These are phyloP conservation scores for Phytomonas serpens DNA, from an alignment of 208 protist genomes.

Conservation along the genomic window DNA sequence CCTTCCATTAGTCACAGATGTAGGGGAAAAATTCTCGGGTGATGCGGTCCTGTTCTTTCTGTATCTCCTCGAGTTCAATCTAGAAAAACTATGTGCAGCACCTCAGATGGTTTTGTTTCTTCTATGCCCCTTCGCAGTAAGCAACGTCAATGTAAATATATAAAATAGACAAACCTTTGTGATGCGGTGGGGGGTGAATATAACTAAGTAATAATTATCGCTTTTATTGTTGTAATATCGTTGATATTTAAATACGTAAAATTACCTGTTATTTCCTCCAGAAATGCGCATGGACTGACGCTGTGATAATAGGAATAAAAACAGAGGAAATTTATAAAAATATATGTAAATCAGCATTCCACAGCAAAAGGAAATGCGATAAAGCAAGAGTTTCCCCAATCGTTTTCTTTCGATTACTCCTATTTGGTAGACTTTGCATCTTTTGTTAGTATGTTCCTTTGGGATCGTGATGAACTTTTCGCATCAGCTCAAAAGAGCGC, in stretches of 20 bases:
- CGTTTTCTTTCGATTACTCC: not conserved
- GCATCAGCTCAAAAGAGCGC: constrained; percentile 5
- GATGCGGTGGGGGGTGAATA: not conserved
- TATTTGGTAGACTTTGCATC: not conserved
- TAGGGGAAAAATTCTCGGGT: not conserved
- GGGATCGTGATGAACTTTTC: not conserved
- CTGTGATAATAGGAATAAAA: not conserved
- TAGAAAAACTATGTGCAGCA: too few species aligned
- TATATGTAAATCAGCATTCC: not conserved
- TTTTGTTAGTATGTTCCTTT: not conserved
- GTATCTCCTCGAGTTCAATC: not conserved
- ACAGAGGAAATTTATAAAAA: not conserved
- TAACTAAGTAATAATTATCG: not conserved
- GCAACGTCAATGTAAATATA: not conserved
- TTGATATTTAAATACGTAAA: not conserved
- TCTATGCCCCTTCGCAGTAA: not conserved
- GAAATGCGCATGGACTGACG: too few species aligned
- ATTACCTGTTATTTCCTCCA: not conserved
- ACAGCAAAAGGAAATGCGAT: not conserved
- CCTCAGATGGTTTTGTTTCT: not conserved
- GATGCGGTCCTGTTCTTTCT: not conserved
- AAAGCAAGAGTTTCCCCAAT: not conserved
- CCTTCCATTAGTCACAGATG: not conserved
- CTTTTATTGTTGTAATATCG: not conserved
- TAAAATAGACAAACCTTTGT: not conserved